Conservation (phyloP, 108 stramenopile genomes). For the Stephanodiscus triporus region DNA sequence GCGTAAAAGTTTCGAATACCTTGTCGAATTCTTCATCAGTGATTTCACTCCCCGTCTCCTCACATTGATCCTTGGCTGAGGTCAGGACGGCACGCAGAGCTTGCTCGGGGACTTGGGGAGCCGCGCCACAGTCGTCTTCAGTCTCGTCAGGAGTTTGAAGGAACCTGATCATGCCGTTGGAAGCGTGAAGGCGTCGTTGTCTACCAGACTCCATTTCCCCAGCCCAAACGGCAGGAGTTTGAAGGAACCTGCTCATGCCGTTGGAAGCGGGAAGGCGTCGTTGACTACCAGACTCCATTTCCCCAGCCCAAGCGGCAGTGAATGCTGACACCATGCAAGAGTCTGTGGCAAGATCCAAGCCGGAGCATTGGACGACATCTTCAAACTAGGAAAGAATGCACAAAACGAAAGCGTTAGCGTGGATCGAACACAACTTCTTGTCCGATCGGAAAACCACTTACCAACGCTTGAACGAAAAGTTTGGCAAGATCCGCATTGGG, state of each 20-base stretch:
- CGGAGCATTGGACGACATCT: slow-evolving; percentile 22
- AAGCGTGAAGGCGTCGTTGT: background rate
- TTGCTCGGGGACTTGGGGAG: slow-evolving; percentile 22
- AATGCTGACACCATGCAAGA: slow-evolving; percentile 26
- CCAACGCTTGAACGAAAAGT: background rate
- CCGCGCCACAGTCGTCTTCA: slow-evolving; percentile 7
- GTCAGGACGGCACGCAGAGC: slow-evolving; percentile 20
- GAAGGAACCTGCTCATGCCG: background rate
- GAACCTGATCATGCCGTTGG: background rate
- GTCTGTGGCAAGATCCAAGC: slow-evolving; percentile 27
- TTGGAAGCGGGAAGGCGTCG: background rate
- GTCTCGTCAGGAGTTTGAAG: slow-evolving; percentile 10
- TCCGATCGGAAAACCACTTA: background rate
- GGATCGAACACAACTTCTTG: background rate
- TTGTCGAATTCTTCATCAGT: slow-evolving; percentile 28
- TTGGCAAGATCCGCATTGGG: background rate
- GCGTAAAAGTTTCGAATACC: slow-evolving; percentile 13
- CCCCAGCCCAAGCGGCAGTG: slow-evolving; percentile 18
- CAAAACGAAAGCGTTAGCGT: background rate
- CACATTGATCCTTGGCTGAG: slow-evolving; percentile 27
- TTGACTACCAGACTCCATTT: background rate
- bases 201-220: background rate
- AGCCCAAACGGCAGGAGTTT: slow-evolving; percentile 13
- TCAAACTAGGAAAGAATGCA: background rate
- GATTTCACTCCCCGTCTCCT: slow-evolving; percentile 2